These are phyloP conservation scores for Xylariales sp. DNA, from an alignment of 2,329 filamentous ascomycete genomes.

Conservation along the genomic window DNA sequence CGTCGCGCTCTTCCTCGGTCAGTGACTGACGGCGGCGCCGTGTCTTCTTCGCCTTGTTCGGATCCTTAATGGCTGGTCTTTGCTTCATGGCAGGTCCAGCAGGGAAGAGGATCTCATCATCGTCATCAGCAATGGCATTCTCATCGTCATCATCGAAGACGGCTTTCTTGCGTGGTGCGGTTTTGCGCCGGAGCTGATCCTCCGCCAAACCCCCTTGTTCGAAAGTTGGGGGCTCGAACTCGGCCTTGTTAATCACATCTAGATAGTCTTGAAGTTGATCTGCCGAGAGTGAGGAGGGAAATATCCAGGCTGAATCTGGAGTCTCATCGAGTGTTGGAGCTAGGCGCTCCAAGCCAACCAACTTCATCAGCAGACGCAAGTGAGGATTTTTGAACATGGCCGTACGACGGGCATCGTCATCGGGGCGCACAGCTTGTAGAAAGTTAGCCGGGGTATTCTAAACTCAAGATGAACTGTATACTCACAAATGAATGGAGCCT, in stretches of 20 bases:
- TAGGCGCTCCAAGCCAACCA: conserved; percentile 65
- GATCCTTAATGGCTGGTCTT: conserved; percentile 44
- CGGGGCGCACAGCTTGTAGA: conserved; percentile 55
- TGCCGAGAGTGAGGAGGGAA: conserved; percentile 63
- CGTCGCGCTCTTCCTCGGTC: conserved; percentile 61
- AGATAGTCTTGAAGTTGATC: conserved; percentile 63
- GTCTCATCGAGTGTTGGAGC: conserved; percentile 59
- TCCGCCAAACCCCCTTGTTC: conserved; percentile 72
- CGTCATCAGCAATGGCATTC: conserved; percentile 39
- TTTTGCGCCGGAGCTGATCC: conserved; percentile 73
- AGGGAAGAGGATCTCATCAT: conserved; percentile 63
- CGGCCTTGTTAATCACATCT: conserved; percentile 71
- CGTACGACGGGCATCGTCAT: conserved; percentile 60
- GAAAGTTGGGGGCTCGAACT: conserved; percentile 73
- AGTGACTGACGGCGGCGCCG: conserved; percentile 36
- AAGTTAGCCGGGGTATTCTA: conserved; percentile 24
- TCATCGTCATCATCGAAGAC: conserved; percentile 69
- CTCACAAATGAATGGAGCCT: conserved; percentile 51
- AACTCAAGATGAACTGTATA: conserved; percentile 10
- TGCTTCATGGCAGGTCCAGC: conserved; percentile 59
- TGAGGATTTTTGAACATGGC: conserved; percentile 89
- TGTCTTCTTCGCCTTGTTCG: conserved; percentile 53
- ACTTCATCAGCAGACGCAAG: conserved; percentile 76
- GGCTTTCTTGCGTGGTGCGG: conserved; percentile 48
- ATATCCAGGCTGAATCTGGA: conserved; percentile 70